Percentiles rank a stretch among this genome's conserved stretches.
Evolutionary conservation across 805 yeast species (phyloP).

Genomic region (Saccharomycopsis microspora): DNA sequence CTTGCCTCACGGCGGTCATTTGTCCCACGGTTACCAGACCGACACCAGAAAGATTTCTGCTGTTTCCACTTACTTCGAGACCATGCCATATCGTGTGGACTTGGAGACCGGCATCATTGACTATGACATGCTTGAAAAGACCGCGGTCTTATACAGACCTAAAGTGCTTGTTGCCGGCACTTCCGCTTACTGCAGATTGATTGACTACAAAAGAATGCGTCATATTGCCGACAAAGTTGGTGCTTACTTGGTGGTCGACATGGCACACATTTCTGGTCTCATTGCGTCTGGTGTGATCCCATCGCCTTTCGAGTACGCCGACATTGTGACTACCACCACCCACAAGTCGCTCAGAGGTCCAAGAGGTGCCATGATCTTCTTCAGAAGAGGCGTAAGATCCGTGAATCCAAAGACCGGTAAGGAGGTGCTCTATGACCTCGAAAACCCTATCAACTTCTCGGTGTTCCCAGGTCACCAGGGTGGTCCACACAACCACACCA

Average conservation of each 20-base stretch:
- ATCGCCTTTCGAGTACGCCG: slow-evolving; percentile 88
- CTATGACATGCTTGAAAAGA: slow-evolving; percentile 76
- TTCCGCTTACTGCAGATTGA: slow-evolving; percentile 85
- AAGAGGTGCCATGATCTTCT: slow-evolving; percentile 97
- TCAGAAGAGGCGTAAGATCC: slow-evolving; percentile 85
- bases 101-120: slow-evolving; percentile 83
- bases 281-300: slow-evolving; percentile 87
- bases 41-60: slow-evolving; percentile 80
- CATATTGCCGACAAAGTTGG: slow-evolving; percentile 87
- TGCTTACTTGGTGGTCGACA: slow-evolving; percentile 85
- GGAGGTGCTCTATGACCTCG: slow-evolving; percentile 77
- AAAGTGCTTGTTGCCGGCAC: slow-evolving; percentile 95
- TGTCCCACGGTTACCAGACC: slow-evolving; percentile 95
- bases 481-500: slow-evolving; percentile 98
- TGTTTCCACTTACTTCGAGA: slow-evolving; percentile 89
- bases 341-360: slow-evolving; percentile 98
- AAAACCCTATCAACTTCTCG: slow-evolving; percentile 85
- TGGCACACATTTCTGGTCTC: slow-evolving; percentile 97
- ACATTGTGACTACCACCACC: slow-evolving; percentile 94
- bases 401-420: slow-evolving; percentile 73
- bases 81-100: slow-evolving; percentile 93
- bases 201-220: slow-evolving; percentile 85
- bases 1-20: slow-evolving; percentile 96
- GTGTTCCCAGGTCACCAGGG: slow-evolving; percentile 99
- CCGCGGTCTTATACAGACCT: slow-evolving; percentile 83